These are phyloP conservation scores for Colletotrichum zoysiae DNA, from an alignment of 2,329 filamentous ascomycete genomes.

Conservation along the genomic window DNA sequence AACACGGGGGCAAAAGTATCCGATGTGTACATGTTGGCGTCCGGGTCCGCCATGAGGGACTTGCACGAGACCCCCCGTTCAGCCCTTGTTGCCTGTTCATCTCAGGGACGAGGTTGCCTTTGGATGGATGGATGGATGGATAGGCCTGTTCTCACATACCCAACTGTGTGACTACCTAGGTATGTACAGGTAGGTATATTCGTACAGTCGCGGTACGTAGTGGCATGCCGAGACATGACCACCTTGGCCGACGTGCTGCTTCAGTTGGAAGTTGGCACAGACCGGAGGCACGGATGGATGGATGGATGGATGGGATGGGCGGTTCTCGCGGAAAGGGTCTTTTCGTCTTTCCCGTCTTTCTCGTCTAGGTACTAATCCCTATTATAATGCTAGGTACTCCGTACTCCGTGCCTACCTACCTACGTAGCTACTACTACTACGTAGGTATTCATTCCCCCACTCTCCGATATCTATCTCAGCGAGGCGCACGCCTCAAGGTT, in stretches of 20 bases:
- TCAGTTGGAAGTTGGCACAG: conserved; percentile 6
- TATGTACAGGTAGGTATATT: too few relatives aligned
- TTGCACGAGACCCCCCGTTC: neutral
- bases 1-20: neutral
- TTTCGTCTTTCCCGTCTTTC: neutral
- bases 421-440: too few relatives aligned
- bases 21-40: neutral
- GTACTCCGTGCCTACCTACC: too few relatives aligned
- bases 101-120: conserved; percentile 18
- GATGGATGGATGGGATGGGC: neutral
- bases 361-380: too few relatives aligned
- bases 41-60: neutral
- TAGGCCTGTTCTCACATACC: conserved; percentile 10
- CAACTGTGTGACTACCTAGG: too few relatives aligned
- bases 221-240: conserved; percentile 21
- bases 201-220: too few relatives aligned
- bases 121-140: neutral
- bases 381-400: too few relatives aligned
- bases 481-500: conserved; percentile 8
- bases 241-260: conserved; percentile 20
- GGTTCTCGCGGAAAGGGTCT: conserved; percentile 31
- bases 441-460: neutral
- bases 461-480: neutral
- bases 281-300: conserved; percentile 2
- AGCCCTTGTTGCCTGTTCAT: conserved; percentile 10